Conservation (phyloP, 768 basidiomycete genomes). For the Boletus patriciae region DNA sequence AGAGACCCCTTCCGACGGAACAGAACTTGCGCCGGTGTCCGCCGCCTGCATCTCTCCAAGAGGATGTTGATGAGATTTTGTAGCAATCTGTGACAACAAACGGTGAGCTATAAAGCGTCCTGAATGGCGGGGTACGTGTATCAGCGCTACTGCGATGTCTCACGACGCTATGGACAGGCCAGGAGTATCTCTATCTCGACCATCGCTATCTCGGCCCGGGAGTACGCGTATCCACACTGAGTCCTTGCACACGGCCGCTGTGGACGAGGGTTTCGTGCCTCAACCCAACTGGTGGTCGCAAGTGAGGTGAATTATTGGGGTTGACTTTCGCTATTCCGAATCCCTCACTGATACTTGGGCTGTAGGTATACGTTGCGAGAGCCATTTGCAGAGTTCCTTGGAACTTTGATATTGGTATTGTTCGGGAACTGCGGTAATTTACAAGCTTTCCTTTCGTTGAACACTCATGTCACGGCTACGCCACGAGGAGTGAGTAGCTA, state of each 20-base stretch:
- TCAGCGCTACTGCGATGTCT: neutral
- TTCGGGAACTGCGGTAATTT: constrained; percentile 56
- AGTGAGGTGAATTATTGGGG: constrained; percentile 41
- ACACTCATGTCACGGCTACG: constrained; percentile 40
- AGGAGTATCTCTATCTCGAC: neutral
- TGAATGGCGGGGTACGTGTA: neutral
- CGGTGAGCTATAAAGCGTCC: neutral
- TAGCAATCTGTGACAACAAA: neutral
- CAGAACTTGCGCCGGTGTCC: neutral
- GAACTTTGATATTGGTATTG: constrained; percentile 51
- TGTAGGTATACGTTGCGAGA: constrained; percentile 47
- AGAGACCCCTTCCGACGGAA: neutral
- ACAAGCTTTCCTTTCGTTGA: constrained; percentile 49
- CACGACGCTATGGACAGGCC: neutral
- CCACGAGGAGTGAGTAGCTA: constrained; percentile 49
- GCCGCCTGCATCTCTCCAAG: neutral
- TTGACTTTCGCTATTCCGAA: neutral
- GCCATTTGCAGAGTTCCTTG: constrained; percentile 61
- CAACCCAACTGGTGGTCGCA: constrained; percentile 52
- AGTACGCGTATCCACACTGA: neutral
- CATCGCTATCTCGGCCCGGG: neutral
- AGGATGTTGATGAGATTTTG: too few species aligned
- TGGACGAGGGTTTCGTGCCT: neutral
- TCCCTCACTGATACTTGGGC: neutral
- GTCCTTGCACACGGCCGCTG: neutral